phyloP scores from a whole-genome alignment of 305 asterid species.

The Fraxinus floribunda region DNA sequence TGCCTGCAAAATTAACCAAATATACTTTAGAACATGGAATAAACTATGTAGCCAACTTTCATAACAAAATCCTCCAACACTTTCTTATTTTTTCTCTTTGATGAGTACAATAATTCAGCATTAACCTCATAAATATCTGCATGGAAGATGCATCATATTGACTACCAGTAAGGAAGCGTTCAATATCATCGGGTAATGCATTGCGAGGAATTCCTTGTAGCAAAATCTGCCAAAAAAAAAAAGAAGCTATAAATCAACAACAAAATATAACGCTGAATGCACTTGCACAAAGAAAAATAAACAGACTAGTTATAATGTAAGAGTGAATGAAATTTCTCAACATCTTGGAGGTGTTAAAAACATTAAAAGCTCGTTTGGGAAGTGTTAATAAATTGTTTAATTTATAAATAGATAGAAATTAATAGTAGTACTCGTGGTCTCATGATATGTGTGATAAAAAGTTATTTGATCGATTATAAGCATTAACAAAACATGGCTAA shows the following conservation, averaged over 20 bases:
- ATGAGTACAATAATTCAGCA: constrained; percentile 12
- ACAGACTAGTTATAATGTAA: background rate
- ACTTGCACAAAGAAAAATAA: background rate
- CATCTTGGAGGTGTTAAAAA: background rate
- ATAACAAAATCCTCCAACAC: background rate
- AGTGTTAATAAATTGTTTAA: background rate
- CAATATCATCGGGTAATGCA: constrained; percentile 62
- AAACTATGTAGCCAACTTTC: background rate
- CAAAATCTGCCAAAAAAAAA: constrained; percentile 44
- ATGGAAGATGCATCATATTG: constrained; percentile 57
- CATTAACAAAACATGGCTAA: background rate
- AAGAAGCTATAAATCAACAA: background rate
- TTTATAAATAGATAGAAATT: too few relatives aligned
- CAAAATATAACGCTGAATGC: constrained; percentile 1
- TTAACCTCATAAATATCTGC: constrained; percentile 45
- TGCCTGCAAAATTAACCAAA: constrained; percentile 41
- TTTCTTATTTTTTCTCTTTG: background rate
- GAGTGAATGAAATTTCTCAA: background rate
- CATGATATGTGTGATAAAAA: background rate
- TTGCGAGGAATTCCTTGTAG: constrained; percentile 64
- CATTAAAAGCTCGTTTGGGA: background rate
- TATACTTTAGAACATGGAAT: background rate
- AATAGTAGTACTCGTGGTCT: background rate
- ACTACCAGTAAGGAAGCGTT: constrained; percentile 79
- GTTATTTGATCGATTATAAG: background rate